Conservation (phyloP, 768 basidiomycete genomes). For the Lentinula boryana region DNA sequence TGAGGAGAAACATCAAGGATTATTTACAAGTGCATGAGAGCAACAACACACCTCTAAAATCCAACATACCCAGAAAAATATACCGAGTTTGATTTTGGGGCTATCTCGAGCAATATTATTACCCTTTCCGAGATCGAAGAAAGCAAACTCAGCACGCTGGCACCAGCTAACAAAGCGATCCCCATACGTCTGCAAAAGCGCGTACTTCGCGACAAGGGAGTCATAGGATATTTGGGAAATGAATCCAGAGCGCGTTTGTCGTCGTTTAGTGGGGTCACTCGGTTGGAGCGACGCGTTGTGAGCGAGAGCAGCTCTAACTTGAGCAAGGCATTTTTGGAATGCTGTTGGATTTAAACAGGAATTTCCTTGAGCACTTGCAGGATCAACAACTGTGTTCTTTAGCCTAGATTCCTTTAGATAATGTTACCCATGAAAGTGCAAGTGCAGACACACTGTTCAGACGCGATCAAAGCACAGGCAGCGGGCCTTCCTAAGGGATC, state of each 20-base stretch:
- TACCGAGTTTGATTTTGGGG: not conserved
- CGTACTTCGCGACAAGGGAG: not conserved
- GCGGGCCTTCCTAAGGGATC: constrained; percentile 37
- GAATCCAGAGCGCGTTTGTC: not conserved
- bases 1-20: not conserved
- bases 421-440: not conserved
- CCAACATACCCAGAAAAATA: constrained; percentile 2
- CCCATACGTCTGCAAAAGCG: not conserved
- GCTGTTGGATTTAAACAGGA: constrained; percentile 8
- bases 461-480: constrained; percentile 46
- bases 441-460: constrained; percentile 30
- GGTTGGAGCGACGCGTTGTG: not conserved
- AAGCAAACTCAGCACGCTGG: not conserved
- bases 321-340: constrained; percentile 7
- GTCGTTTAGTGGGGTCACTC: not conserved
- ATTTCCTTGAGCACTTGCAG: constrained; percentile 5
- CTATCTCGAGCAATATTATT: not conserved
- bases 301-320: constrained; percentile 6
- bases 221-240: not conserved
- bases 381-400: constrained; percentile 8
- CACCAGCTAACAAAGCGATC: not conserved
- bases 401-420: constrained; percentile 3
- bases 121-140: not conserved
- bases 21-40: not conserved
- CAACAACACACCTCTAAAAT: not conserved